A percentile compares a stretch with the other conserved stretches of the same genome.
These are phyloP conservation scores for Plantago ovata DNA, from an alignment of 257 asterid species.

Conservation along the genomic window DNA sequence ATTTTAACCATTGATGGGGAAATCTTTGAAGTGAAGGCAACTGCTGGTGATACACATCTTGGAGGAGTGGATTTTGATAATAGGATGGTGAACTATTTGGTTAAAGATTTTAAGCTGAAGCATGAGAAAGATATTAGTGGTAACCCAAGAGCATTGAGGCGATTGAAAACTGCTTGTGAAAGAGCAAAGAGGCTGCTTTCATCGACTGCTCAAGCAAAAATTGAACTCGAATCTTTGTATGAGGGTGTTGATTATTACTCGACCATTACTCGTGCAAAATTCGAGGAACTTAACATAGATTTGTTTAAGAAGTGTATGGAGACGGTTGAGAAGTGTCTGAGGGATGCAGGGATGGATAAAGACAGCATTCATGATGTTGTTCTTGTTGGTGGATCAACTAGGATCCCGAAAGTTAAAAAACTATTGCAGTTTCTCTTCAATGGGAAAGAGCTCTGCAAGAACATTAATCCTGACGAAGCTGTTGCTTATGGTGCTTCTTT, in stretches of 20 bases:
- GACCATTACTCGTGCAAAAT: no score
- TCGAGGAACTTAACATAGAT: no score
- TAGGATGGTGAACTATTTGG: not conserved
- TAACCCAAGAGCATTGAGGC: not conserved
- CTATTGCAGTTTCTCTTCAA: not conserved
- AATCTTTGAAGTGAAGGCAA: not conserved
- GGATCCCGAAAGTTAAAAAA: not conserved
- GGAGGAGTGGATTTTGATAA: not conserved
- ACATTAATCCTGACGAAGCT: not conserved
- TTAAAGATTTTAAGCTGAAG: not conserved
- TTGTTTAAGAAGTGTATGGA: not conserved
- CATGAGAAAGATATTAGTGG: not conserved
- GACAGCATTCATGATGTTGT: not conserved
- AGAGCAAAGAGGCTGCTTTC: no score
- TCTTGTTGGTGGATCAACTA: not conserved
- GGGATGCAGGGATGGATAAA: not conserved
- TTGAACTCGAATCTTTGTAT: no score
- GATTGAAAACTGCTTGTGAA: no score
- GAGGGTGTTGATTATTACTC: no score
- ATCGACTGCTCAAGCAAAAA: no score
- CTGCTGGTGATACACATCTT: slow-evolving; percentile 7
- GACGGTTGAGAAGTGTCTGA: not conserved
- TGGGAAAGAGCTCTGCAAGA: not conserved
- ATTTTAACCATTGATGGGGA: not conserved
- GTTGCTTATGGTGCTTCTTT: slow-evolving; percentile 2